Base-by-base conservation (phyloP, 1,139 yeast genomes). In the Geotrichum fermentans region DNA sequence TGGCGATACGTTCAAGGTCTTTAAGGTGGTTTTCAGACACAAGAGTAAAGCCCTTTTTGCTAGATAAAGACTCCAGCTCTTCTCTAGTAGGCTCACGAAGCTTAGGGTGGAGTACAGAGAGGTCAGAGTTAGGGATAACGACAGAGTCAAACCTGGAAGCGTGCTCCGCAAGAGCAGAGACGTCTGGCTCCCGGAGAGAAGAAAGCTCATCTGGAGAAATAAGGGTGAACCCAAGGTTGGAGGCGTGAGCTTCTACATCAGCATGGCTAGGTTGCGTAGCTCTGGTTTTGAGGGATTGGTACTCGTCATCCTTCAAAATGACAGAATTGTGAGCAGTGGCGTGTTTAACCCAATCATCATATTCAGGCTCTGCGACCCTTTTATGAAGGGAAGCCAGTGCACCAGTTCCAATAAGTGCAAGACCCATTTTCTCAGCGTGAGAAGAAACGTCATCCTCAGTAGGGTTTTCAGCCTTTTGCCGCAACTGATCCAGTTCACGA, bases 231-330 rank as follows among this genome's bases (percentile, higher is more conserved):
- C 51, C 53, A 32, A 40, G 30, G 6, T 39, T 28, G 11, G 17
- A n/a, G 1, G 80, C 81, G 58, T 73, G 76, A 11, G 67, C 34
- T 24, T 36, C 42, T 33, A 47, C 16, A 20, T 43, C 51, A 11
- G 17, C 21, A 26, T 18, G 16, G 13, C 45, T 39, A 37, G 52
- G 52, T 20, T 37, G 18, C n/a, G 17, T 39, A 3, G 60, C 57
- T 38, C 42, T 45, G 8, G 47, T 20, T 13, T 34, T 33, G 47
- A 57, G 46, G 7, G 40, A 40, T 30, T 56, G 51, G 34, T 52
- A 53, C 26, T 55, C 59, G 2, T 42, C 38, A 8, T 52, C 42
- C 10, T 58, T 45, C 38, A 60, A 45, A 16, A 56, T 42, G 8
- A 52, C 54, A 4, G 53, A 43, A 20, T 51, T 49, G 5, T 48